These are phyloP conservation scores for Astragalus membranaceus DNA, from an alignment of 306 rosid species.

Conservation along the genomic window DNA sequence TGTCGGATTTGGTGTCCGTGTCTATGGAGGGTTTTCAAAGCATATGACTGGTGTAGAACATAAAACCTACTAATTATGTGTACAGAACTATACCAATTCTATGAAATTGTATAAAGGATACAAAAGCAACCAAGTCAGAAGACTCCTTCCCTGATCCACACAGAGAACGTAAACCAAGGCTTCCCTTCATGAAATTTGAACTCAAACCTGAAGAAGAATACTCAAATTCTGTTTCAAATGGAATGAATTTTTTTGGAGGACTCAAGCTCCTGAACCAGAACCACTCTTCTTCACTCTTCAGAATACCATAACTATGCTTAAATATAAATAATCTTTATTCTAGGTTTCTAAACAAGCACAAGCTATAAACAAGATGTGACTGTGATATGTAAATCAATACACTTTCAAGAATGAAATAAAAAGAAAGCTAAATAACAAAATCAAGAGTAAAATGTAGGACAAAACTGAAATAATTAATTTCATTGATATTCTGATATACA, in stretches of 20 bases:
- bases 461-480: constrained; percentile 20
- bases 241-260: not conserved
- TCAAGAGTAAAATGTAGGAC: not conserved
- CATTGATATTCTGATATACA: constrained; percentile 44
- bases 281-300: not conserved
- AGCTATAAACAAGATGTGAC: not conserved
- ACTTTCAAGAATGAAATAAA: not conserved
- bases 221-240: not conserved
- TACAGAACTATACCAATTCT: not conserved
- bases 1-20: no score
- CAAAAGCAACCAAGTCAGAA: constrained; percentile 4
- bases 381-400: not conserved
- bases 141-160: not conserved
- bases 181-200: not conserved
- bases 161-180: not conserved
- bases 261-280: not conserved
- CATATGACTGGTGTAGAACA: not conserved
- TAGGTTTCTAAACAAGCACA: not conserved
- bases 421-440: not conserved
- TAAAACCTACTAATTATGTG: not conserved
- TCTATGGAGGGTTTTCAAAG: no score
- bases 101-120: no score
- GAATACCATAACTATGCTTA: not conserved
- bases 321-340: not conserved
- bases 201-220: not conserved